Evolutionary conservation across 2,329 filamentous ascomycete genomes (phyloP), one percentile per base, ranked within the genome.

Genomic region (Bipolaris zeicola): DNA sequence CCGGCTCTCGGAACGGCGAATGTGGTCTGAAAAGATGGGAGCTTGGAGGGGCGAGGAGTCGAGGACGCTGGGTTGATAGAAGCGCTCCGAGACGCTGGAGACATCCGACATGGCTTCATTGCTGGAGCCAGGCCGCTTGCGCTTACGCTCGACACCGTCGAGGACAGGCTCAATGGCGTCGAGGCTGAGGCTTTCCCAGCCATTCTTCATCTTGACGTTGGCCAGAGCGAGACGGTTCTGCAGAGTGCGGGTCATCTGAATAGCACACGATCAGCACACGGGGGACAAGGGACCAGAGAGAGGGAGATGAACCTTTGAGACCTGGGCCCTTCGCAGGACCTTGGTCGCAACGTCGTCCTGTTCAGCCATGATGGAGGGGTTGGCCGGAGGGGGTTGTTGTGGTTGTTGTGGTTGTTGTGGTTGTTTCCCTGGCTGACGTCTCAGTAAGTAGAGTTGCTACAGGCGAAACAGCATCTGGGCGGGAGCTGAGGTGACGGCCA

Each of bases 141-240:
- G 85, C 78, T 89, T 86, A 73, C 93, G 83, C 78, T 94, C 86
- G 73, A 92, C 86, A 22, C 55, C 50, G 73, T 94, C 89, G 61
- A 94, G 81, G 74, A 89, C 90, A 49, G 92, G 91, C 78, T 96
- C 92, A 78, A 96, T 91, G 60, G 83, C 88, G 74, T 92, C 91
- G 71, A 96, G 86, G 61, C 89, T 91, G 74, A 96, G 85, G 77
- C 95, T 91, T 78, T 97, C 90, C 88, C 92, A 96, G 75, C 93
- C 93, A 80, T 96, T 90, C 79, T 96, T 92, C 66, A 95, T 92
- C 81, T 98, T 98, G 85, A 97, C 95, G 78, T 96, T 95, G 74
- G 95, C 95, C 63, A 98, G 87, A 57, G 95, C 94, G 58, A 99
- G 87, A 62, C 94, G 91, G 81, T 96, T 92, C 80, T 98, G 92